Conservation (phyloP, 371 early-diverging fungal genomes). For the Apophysomyces sp. region DNA sequence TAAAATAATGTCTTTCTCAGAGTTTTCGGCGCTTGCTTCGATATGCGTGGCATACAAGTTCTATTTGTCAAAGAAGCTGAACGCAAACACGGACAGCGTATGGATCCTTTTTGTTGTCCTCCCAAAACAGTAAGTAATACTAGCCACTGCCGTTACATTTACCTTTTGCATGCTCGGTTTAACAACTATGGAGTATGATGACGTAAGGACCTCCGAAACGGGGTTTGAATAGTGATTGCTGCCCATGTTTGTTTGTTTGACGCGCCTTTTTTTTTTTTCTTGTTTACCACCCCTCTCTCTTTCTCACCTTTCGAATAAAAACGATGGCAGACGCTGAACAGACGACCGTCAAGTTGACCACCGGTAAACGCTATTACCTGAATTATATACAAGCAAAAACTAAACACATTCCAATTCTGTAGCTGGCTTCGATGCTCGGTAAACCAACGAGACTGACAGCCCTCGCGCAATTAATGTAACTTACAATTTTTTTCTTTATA, state of each 20-base stretch:
- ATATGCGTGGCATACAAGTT: no score
- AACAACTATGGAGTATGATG: no score
- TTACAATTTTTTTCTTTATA: constrained; percentile 9
- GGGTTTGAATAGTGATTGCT: no score
- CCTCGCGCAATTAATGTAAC: background rate
- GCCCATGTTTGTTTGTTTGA: background rate
- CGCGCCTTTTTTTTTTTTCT: constrained; percentile 8
- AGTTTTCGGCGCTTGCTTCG: no score
- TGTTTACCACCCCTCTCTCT: constrained; percentile 5
- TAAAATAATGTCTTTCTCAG: no score
- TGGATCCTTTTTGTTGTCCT: no score
- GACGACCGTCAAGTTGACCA: constrained; percentile 18
- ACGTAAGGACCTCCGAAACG: no score
- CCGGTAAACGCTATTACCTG: constrained; percentile 5
- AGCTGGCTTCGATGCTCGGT: constrained; percentile 26
- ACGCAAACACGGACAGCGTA: no score
- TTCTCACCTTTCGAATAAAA: background rate
- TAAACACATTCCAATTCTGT: background rate
- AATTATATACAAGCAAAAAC: background rate
- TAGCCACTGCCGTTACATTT: no score
- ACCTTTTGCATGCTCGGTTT: no score
- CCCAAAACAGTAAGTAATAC: no score
- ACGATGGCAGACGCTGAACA: constrained; percentile 19
- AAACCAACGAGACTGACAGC: background rate
- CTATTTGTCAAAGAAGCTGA: no score